Conservation (phyloP, 2,329 filamentous ascomycete genomes). For the Xylaria sp. region DNA sequence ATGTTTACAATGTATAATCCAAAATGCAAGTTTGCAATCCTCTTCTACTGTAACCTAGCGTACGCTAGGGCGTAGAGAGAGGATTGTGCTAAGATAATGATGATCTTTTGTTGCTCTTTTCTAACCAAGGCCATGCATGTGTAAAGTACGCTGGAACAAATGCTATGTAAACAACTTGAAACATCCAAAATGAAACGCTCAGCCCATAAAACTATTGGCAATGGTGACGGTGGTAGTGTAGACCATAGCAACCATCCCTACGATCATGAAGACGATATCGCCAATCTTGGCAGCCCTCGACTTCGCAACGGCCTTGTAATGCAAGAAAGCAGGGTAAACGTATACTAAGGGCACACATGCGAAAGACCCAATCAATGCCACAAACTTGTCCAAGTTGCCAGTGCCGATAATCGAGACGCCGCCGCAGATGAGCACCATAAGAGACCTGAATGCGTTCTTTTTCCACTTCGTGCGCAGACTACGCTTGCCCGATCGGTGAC, state of each 20-base stretch:
- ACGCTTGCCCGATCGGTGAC: constrained; percentile 74
- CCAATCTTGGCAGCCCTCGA: constrained; percentile 64
- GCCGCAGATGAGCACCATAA: constrained; percentile 67
- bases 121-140: constrained; percentile 19
- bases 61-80: not conserved
- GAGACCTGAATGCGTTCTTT: constrained; percentile 74
- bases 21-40: not conserved
- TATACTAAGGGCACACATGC: constrained; percentile 81
- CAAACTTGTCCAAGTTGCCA: constrained; percentile 77
- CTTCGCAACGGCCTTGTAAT: constrained; percentile 73
- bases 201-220: constrained; percentile 52
- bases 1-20: not conserved
- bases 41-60: not conserved
- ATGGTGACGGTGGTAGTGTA: constrained; percentile 76
- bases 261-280: constrained; percentile 70
- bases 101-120: constrained; percentile 20
- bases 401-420: constrained; percentile 71
- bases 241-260: constrained; percentile 74
- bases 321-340: constrained; percentile 77
- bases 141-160: not conserved
- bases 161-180: not conserved
- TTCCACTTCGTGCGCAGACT: constrained; percentile 75
- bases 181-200: constrained; percentile 17
- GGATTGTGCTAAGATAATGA: not conserved
- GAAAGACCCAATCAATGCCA: constrained; percentile 77